Evolutionary conservation across 139 green algal genomes (phyloP).

Genomic region (Volvox reticuliferus): DNA sequence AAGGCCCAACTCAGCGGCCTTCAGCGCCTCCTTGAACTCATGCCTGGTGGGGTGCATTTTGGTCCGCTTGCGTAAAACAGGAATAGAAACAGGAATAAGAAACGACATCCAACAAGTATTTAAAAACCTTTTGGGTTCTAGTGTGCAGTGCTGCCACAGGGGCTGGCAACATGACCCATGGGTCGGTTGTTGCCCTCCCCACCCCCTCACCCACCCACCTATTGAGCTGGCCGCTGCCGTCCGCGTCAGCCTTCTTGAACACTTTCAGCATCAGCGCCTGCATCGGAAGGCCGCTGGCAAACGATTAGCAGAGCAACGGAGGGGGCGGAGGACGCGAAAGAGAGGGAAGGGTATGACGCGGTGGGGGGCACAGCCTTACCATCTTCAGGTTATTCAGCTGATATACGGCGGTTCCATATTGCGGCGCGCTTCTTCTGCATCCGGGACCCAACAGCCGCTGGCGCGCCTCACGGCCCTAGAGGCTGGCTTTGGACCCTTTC

Average conservation of each 20-base stretch:
- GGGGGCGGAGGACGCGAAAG: background rate
- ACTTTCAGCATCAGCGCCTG: conserved; percentile 59
- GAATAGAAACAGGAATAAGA: background rate
- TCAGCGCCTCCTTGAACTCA: conserved; percentile 71
- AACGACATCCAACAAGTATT: background rate
- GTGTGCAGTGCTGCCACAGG: no score
- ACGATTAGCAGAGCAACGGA: background rate
- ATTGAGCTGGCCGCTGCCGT: conserved; percentile 60
- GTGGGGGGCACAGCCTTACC: no score
- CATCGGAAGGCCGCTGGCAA: background rate
- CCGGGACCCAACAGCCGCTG: no score
- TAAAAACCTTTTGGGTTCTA: no score
- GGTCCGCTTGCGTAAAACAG: background rate
- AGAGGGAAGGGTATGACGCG: no score
- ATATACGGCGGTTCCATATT: no score
- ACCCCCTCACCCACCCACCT: background rate
- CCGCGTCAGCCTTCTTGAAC: conserved; percentile 59
- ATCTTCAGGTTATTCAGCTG: no score
- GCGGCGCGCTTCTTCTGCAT: no score
- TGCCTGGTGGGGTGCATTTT: background rate
- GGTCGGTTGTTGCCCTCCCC: background rate
- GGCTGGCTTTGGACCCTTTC: no score
- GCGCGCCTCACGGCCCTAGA: no score
- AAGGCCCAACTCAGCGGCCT: conserved; percentile 68
- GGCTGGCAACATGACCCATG: no score